Base-by-base conservation (phyloP, 2,329 filamentous ascomycete species). In the Colletotrichum lupini region DNA sequence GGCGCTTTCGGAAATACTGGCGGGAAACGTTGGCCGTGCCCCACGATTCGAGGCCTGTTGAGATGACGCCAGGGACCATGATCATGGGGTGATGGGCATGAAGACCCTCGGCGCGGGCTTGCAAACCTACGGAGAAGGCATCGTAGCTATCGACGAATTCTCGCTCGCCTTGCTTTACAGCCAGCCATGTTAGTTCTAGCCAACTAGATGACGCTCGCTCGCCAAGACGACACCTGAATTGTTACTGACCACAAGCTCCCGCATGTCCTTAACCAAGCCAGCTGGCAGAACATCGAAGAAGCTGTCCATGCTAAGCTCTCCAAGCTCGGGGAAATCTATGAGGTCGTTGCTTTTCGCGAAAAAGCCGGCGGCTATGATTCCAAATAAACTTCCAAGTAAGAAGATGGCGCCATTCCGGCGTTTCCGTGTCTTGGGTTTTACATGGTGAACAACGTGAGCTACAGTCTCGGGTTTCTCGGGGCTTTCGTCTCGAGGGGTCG, bases 21-120 rank as follows among this genome's bases (percentile, higher is more conserved):
- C 95, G 90, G 8, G 95, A 98, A 55, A 88, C 86, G 79, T 95
- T 94, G 63, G 93, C 92, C 0, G 97, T 98, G 4, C 96, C 95
- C 97, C 97, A 99, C 60, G 95, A 98, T 83, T 99, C 97, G 28
- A 99, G 89, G 1, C 97, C 97, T 0, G 97, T 98, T 0, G 97
- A 98, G 77, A 99, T 99, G 72, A 99, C 97, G 5, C 97, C 97
- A 0, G 97, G 97, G 11, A 99, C 92, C 96, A 99, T 98, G 75
- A 99, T 94, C 74, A 99, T 92, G 1, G 97, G 95, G 78, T 98
- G 95, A 72, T 94, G 89, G 19, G 94, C 96, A 60, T 89, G 82
- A 22, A 98, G 88, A 1, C 97, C 97, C 81, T 98, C 93, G 5
- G 92, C 86, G 52, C 92, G 92, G 24, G 95, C 92, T 78, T 97